Percentiles rank a stretch among this genome's conserved stretches.
Evolutionary conservation across 140 eudicot genomes (phyloP).

Genomic region (Senecio squalidus): DNA sequence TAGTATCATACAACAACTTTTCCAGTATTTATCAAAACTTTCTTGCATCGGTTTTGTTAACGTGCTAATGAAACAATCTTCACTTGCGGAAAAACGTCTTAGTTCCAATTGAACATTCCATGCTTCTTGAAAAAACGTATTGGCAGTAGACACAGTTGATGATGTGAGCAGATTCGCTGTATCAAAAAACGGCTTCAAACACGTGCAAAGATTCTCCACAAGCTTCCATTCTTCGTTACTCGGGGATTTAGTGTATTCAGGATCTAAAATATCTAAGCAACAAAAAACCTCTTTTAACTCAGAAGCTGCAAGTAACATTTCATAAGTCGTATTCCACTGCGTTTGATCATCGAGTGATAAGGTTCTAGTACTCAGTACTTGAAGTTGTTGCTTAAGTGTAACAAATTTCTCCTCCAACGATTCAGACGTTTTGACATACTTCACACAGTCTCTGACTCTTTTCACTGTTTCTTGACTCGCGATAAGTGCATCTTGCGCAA

Average conservation of each 20-base stretch:
- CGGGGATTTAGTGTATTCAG: slow-evolving; percentile 63
- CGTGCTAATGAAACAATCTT: slow-evolving; percentile 42
- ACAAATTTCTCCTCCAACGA: slow-evolving; percentile 67
- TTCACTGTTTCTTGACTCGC: slow-evolving; percentile 44
- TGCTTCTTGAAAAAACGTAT: slow-evolving; percentile 84
- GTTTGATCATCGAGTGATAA: slow-evolving; percentile 72
- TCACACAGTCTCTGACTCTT: slow-evolving; percentile 77
- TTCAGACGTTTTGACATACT: slow-evolving; percentile 89
- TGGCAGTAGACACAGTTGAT: slow-evolving; percentile 43
- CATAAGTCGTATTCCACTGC: slow-evolving; percentile 88
- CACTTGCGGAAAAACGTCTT: slow-evolving; percentile 59
- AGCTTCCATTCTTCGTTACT: slow-evolving; percentile 73
- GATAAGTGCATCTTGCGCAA: slow-evolving; percentile 55
- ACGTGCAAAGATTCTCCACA: slow-evolving; percentile 50
- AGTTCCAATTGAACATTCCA: slow-evolving; percentile 95
- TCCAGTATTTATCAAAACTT: slow-evolving; percentile 82
- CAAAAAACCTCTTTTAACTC: slow-evolving; percentile 88
- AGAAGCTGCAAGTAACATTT: slow-evolving; percentile 78
- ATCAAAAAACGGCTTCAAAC: slow-evolving; percentile 54
- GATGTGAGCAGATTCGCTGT: slow-evolving; percentile 60
- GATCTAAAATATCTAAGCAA: slow-evolving; percentile 71
- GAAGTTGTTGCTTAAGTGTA: slow-evolving; percentile 71
- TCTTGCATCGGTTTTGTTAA: slow-evolving; percentile 67
- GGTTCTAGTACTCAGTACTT: slow-evolving; percentile 67
- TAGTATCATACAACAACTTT: slow-evolving; percentile 49